Percentiles rank a stretch among this genome's conserved stretches.
phyloP scores from a whole-genome alignment of 1,284 basidiomycete genomes.

The Xerocomus amazonicus region DNA sequence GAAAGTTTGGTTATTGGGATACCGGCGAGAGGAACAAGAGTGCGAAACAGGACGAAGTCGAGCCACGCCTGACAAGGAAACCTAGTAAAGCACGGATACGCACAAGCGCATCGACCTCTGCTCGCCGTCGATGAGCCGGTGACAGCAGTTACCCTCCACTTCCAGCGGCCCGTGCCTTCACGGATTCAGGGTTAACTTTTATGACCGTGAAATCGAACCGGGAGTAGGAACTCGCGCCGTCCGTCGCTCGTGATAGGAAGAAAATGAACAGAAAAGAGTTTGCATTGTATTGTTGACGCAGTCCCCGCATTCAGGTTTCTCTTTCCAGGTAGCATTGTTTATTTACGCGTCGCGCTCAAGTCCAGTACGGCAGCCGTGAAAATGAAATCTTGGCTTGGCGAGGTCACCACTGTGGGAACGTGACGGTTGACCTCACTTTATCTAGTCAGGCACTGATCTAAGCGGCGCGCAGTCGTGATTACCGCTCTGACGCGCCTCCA shows the following conservation, averaged over 20 bases:
- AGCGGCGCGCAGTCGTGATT: conserved; percentile 24
- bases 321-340: conserved; percentile 9
- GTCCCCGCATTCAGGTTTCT: conserved; percentile 9
- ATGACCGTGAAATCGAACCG: conserved; percentile 6
- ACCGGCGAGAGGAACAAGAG: conserved; percentile 25
- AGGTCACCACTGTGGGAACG: conserved; percentile 20
- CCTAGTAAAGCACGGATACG: conserved; percentile 29
- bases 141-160: conserved; percentile 9
- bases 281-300: background rate
- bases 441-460: conserved; percentile 33
- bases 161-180: conserved; percentile 6
- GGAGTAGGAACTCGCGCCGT: background rate
- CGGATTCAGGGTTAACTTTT: conserved; percentile 22
- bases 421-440: conserved; percentile 20
- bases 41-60: conserved; percentile 19
- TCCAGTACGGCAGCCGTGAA: conserved; percentile 14
- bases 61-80: conserved; percentile 28
- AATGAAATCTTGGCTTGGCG: conserved; percentile 24
- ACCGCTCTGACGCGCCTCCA: conserved; percentile 23
- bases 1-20: conserved; percentile 58
- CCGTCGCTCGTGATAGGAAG: conserved; percentile 1
- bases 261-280: background rate
- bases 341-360: conserved; percentile 20
- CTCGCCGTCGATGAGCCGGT: conserved; percentile 34
- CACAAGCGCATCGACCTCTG: conserved; percentile 14